Evolutionary conservation across 2,329 filamentous ascomycete species (phyloP).

Genomic region (Fusarium drepaniforme): DNA sequence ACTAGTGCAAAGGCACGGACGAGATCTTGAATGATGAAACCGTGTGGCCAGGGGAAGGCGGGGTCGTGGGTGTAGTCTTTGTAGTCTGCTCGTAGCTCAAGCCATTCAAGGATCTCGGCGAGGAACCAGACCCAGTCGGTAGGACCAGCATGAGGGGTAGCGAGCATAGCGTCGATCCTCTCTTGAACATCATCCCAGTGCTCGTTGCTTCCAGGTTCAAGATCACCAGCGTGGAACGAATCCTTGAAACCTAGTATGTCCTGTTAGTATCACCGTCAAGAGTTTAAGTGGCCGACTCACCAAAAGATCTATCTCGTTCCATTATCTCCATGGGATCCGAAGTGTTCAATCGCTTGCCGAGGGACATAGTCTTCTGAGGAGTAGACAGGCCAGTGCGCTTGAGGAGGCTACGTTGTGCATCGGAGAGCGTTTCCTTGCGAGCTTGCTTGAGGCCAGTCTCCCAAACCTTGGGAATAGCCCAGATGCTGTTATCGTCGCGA

Average conservation of each 20-base stretch:
- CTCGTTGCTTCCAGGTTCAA: slow-evolving; percentile 40
- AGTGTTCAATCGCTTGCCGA: slow-evolving; percentile 10
- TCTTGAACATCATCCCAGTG: slow-evolving; percentile 34
- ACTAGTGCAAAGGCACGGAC: slow-evolving; percentile 39
- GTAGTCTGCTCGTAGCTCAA: slow-evolving; percentile 31
- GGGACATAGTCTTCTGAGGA: neutral
- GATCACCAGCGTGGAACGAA: slow-evolving; percentile 43
- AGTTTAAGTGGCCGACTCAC: neutral
- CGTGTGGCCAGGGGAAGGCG: slow-evolving; percentile 38
- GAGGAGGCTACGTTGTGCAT: slow-evolving; percentile 20
- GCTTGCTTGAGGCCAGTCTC: slow-evolving; percentile 33
- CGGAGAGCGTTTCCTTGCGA: neutral
- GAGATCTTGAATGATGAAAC: slow-evolving; percentile 43
- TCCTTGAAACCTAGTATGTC: slow-evolving; percentile 37
- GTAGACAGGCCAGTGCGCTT: slow-evolving; percentile 11
- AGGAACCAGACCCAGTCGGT: slow-evolving; percentile 43
- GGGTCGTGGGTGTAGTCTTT: slow-evolving; percentile 17
- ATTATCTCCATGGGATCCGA: slow-evolving; percentile 37
- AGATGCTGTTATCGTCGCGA: slow-evolving; percentile 27
- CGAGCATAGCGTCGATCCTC: slow-evolving; percentile 34
- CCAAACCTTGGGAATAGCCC: slow-evolving; percentile 41
- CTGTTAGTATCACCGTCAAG: neutral
- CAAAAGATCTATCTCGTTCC: slow-evolving; percentile 41
- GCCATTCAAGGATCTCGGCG: slow-evolving; percentile 39
- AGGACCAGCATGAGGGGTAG: slow-evolving; percentile 7